A percentile compares a stretch with the other conserved stretches of the same genome.
Evolutionary conservation across 164 flowering plant species (phyloP).

Genomic region (Berberis thunbergii): DNA sequence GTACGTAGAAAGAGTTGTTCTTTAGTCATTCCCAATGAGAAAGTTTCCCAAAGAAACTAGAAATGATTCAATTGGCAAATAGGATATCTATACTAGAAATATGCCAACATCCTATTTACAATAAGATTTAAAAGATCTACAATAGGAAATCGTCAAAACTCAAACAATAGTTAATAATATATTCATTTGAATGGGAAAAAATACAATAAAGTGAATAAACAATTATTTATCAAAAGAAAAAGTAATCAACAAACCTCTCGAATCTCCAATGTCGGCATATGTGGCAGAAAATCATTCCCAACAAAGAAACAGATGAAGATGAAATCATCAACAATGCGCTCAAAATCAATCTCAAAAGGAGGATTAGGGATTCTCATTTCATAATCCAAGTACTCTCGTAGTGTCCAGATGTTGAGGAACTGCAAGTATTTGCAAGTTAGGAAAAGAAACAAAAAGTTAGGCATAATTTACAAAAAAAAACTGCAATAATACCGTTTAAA

Average conservation of each 20-base stretch:
- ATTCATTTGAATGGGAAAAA: not conserved
- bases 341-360: slow-evolving; percentile 74
- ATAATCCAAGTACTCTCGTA: slow-evolving; percentile 83
- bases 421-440: slow-evolving; percentile 23
- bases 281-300: slow-evolving; percentile 97
- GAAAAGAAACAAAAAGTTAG: not conserved
- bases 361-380: slow-evolving; percentile 77
- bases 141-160: too few relatives aligned
- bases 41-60: not conserved
- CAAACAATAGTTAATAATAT: not conserved
- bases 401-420: slow-evolving; percentile 94
- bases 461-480: not conserved
- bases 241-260: slow-evolving; percentile 63
- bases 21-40: not conserved
- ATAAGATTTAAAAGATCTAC: too few relatives aligned
- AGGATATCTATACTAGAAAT: too few relatives aligned
- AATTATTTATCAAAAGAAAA: too few relatives aligned
- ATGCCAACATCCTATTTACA: too few relatives aligned
- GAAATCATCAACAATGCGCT: slow-evolving; percentile 85
- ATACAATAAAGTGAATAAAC: not conserved
- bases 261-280: slow-evolving; percentile 97
- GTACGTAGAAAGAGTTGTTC: not conserved
- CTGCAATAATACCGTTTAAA: not conserved
- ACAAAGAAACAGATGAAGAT: slow-evolving; percentile 97
- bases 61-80: too few relatives aligned